Conservation (phyloP, 345 rosid species). For the Eucalyptus microcorys region DNA sequence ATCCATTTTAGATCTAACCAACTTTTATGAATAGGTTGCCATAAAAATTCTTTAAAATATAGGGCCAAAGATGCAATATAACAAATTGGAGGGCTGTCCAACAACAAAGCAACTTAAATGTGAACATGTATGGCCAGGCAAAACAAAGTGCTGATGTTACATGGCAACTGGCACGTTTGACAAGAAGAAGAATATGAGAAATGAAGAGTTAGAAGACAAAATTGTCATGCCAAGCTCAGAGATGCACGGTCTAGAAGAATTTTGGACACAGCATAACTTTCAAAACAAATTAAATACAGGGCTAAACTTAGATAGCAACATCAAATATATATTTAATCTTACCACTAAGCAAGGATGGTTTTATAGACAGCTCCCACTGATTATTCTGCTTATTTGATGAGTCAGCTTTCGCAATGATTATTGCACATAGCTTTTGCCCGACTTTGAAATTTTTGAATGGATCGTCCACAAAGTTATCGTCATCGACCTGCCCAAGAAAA, state of each 20-base stretch:
- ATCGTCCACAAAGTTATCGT: slow-evolving; percentile 31
- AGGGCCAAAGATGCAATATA: background rate
- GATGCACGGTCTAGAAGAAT: background rate
- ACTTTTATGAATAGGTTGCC: background rate
- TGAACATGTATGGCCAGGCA: background rate
- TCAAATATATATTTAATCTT: background rate
- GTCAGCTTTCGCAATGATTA: slow-evolving; percentile 48
- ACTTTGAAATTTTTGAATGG: slow-evolving; percentile 60
- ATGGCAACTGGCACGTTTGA: background rate
- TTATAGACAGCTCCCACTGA: slow-evolving; percentile 81
- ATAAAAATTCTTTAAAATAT: background rate
- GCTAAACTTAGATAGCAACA: background rate
- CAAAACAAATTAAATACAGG: background rate
- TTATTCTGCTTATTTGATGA: slow-evolving; percentile 30
- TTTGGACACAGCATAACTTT: background rate
- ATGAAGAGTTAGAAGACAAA: background rate
- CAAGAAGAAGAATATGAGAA: background rate
- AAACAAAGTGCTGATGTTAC: background rate
- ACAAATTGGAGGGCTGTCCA: background rate
- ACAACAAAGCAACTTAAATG: background rate
- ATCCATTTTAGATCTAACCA: background rate
- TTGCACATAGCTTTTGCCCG: slow-evolving; percentile 82
- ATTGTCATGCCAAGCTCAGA: background rate
- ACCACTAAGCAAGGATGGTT: slow-evolving; percentile 61
- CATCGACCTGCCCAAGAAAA: slow-evolving; percentile 39